phyloP scores from a whole-genome alignment of 805 yeast species.

The Candida vartiovaarae region DNA sequence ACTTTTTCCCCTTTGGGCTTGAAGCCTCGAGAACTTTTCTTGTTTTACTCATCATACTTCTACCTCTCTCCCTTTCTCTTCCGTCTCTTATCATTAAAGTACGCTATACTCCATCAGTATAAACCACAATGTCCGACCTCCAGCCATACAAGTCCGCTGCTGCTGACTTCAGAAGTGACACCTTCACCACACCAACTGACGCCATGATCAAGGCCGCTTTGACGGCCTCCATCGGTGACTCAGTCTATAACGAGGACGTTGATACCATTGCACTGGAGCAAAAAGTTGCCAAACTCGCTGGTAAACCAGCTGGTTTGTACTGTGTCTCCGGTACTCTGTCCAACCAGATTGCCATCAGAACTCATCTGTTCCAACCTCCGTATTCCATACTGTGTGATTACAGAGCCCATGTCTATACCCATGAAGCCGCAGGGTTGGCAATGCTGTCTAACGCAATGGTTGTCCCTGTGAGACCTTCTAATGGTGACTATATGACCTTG shows the following conservation, averaged over 20 bases:
- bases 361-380: slow-evolving; percentile 76
- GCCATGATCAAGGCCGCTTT: slow-evolving; percentile 61
- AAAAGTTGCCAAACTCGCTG: slow-evolving; percentile 61
- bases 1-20: too few species aligned
- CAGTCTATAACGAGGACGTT: slow-evolving; percentile 79
- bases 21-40: too few species aligned
- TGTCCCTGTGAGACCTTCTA: slow-evolving; percentile 70
- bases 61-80: background rate
- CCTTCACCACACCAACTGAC: slow-evolving; percentile 82
- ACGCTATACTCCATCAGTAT: background rate
- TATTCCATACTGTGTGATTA: slow-evolving; percentile 76
- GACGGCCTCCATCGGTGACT: slow-evolving; percentile 67
- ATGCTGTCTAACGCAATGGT: slow-evolving; percentile 90
- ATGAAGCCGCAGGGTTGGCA: slow-evolving; percentile 89
- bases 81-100: background rate
- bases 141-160: slow-evolving; percentile 38
- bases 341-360: slow-evolving; percentile 81
- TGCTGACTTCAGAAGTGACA: slow-evolving; percentile 69
- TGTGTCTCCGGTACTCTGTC: slow-evolving; percentile 89
- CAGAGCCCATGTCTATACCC: slow-evolving; percentile 72
- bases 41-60: too few species aligned
- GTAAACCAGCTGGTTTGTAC: slow-evolving; percentile 74
- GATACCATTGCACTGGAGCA: slow-evolving; percentile 60
- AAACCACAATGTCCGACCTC: slow-evolving; percentile 29
- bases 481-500: slow-evolving; percentile 67